Base-by-base conservation (phyloP, 2,329 filamentous ascomycete species). In the Pseudogymnoascus sp. region DNA sequence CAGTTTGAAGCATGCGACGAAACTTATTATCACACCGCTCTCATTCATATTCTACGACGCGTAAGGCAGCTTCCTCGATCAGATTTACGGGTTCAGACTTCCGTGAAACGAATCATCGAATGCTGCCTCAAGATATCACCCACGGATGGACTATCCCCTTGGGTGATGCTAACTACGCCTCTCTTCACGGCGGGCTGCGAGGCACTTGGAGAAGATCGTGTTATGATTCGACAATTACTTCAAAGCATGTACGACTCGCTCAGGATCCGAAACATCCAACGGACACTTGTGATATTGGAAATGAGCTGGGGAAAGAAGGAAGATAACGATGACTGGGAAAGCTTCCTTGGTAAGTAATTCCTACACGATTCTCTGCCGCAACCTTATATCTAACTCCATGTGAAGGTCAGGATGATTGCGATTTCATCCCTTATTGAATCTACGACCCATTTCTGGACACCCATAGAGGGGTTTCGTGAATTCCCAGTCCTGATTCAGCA, bases 171-270 rank as follows among this genome's bases (percentile, higher is more conserved):
- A 14, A 76, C 75, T 18, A 77, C 75, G 6, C 74, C 75, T 6
- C 63, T 77, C 5, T 77, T 77, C 61, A 75, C 75, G 47, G 75
- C 74, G 6, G 75, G 75, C 2, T 76, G 74, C 54, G 74, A 76
- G 58, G 74, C 74, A 16, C 65, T 70, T 5, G 73, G 69, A 2
- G 66, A 73, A 32, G 74, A 76, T 61, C 69, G 73, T 6, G 69
- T 69, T 32, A 68, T 66, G 9, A 71, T 75, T 12, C 67, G 69
- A 34, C 64, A 65, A 20, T 58, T 76, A 20, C 64, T 76, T 5
- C 65, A 67, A 0, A 69, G 69, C 28, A 65, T 76, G 50, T 72
- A 75, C 59, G 69, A 74, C 54, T 74, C 72, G 8, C 73, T 75
- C 57, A 71, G 73, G 6, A 72, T 76, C 6, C 73, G 74, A 30